A percentile compares a stretch with the other conserved stretches of the same genome.
These are phyloP conservation scores for Metschnikowia henanensis DNA, from an alignment of 805 yeast species.

Conservation along the genomic window DNA sequence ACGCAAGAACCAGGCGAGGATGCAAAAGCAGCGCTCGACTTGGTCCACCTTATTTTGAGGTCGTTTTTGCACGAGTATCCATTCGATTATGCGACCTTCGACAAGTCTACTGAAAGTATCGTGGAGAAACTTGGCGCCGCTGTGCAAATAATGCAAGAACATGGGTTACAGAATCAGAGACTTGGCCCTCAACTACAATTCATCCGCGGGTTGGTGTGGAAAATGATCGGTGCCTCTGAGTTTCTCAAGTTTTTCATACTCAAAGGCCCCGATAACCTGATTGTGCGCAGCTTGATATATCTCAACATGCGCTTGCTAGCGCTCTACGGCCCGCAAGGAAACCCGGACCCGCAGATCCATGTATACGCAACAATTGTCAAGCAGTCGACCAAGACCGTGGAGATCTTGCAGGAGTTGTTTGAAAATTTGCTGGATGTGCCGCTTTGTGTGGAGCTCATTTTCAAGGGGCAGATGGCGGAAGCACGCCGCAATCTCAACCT, in stretches of 20 bases:
- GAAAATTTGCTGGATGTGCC: background rate
- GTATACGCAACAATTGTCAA: background rate
- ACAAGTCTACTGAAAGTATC: background rate
- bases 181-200: background rate
- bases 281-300: background rate
- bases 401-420: background rate
- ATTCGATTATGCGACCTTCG: background rate
- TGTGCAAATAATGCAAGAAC: background rate
- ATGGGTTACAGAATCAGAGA: background rate
- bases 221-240: background rate
- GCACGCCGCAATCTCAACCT: background rate
- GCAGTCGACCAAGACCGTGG: background rate
- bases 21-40: background rate
- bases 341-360: background rate
- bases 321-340: background rate
- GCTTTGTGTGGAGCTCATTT: background rate
- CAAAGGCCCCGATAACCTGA: background rate
- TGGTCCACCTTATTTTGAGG: background rate
- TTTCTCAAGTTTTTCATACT: background rate
- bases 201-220: background rate
- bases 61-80: background rate
- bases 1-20: background rate
- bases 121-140: background rate
- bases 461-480: background rate
- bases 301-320: background rate